Base-by-base conservation (phyloP, 2,329 filamentous ascomycete genomes). In the Huntiella decipiens region DNA sequence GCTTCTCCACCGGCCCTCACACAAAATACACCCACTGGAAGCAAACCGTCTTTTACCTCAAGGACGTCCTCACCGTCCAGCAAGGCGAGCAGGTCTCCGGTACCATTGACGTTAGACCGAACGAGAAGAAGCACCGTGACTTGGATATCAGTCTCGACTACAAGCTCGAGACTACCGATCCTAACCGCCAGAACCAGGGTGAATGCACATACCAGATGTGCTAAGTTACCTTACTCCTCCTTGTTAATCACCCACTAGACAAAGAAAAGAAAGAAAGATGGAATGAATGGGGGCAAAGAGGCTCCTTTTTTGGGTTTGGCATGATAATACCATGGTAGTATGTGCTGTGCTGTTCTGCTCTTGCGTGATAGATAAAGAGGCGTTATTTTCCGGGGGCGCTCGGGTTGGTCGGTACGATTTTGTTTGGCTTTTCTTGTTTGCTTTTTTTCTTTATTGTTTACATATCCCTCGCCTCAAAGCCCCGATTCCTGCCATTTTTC, bases 11-110 rank as follows among this genome's bases (percentile, higher is more conserved):
- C 13, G 91, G 91, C 16, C 91, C 91, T 22, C 91, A 96, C 66
- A 92, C 88, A 56, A 96, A 95, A 68, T 96, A 96, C 68, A 98
- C 91, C 13, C 91, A 98, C 73, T 98, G 91, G 91, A 98, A 98
- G 70, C 91, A 98, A 70, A 98, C 91, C 10, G 91, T 98, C 52
- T 96, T 98, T 68, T 98, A 98, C 67, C 71, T 98, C 52, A 77
- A 82, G 57, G 87, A 98, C 55, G 83, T 94, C 32, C 68, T 98
- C 53, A 96, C 87, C 13, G 86, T 94, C 34, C 80, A 93, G 63
- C 73, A 84, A 58, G 85, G 81, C 48, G 91, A 98, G 68, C 70
- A 74, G 56, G 71, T 98, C 50, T 65, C 67, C 50, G 83, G 84
- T 56, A 67, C 71, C 31, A 66, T 98, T 36, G 71, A 76, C 52